Evolutionary conservation across 495 filamentous ascomycete genomes (phyloP).

Genomic region (Pyronema domesticum): DNA sequence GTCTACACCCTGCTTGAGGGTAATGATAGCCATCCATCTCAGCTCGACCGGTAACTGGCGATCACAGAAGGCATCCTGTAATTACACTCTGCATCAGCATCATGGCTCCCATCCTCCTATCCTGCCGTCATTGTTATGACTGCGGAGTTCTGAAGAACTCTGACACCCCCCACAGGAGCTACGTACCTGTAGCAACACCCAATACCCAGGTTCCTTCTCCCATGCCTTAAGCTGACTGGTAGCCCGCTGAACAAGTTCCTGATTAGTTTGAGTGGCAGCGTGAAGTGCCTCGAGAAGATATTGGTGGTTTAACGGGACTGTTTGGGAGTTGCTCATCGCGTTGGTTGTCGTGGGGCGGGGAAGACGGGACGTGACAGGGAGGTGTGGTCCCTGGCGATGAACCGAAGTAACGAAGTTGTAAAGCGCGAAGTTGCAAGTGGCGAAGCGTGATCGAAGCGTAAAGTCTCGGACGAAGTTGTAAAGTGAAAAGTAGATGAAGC

Average conservation of each 20-base stretch:
- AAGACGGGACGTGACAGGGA: too few relatives aligned
- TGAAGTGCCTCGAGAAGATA: constrained; percentile 56
- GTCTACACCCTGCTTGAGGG: constrained; percentile 89
- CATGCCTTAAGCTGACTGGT: constrained; percentile 70
- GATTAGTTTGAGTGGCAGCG: constrained; percentile 53
- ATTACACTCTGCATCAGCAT: constrained; percentile 1
- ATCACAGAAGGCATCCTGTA: constrained; percentile 60
- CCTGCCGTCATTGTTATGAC: background rate
- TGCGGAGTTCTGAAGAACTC: background rate
- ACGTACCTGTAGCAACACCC: constrained; percentile 57
- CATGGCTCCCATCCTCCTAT: background rate
- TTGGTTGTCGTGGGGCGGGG: too few relatives aligned
- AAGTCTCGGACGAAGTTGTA: too few relatives aligned
- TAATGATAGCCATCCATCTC: constrained; percentile 78
- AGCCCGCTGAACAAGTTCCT: constrained; percentile 58
- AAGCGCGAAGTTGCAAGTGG: too few relatives aligned
- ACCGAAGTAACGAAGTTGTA: too few relatives aligned
- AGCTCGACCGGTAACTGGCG: constrained; percentile 51
- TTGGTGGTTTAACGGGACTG: constrained; percentile 35
- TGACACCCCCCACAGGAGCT: constrained; percentile 10
- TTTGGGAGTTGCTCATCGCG: background rate
- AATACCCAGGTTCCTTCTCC: constrained; percentile 61
- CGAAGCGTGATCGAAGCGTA: too few relatives aligned
- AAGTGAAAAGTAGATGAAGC: too few relatives aligned
- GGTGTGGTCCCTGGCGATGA: too few relatives aligned